Conservation (phyloP, 495 filamentous ascomycete genomes). For the Trichocladium uniseriatum region DNA sequence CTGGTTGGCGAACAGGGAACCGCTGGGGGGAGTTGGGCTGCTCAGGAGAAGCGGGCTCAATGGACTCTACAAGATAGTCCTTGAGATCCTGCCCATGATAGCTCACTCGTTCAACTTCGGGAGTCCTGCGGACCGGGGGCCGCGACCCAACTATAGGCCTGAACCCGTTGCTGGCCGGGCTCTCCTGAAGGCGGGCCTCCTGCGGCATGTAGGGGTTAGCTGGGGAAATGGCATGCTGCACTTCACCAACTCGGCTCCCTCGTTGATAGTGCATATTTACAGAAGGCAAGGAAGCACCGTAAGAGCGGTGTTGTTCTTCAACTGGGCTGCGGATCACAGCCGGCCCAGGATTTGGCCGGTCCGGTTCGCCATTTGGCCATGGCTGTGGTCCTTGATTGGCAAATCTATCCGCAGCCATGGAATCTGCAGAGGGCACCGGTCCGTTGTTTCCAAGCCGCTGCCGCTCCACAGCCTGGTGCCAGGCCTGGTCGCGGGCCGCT, state of each 20-base stretch:
- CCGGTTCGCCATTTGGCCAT: background rate
- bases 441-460: slow-evolving; percentile 13
- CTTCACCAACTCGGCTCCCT: background rate
- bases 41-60: slow-evolving; percentile 30
- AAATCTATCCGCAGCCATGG: slow-evolving; percentile 1
- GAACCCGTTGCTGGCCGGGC: background rate
- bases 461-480: slow-evolving; percentile 25
- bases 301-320: slow-evolving; percentile 1
- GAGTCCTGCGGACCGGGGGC: background rate
- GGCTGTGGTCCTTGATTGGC: slow-evolving; percentile 6
- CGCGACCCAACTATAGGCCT: slow-evolving; percentile 19
- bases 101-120: slow-evolving; percentile 10
- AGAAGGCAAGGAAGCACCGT: background rate
- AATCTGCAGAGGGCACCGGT: background rate
- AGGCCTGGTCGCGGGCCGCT: slow-evolving; percentile 28
- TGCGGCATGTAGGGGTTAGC: slow-evolving; percentile 1
- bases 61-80: slow-evolving; percentile 34
- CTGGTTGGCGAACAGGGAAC: background rate
- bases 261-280: background rate
- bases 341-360: background rate
- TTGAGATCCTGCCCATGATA: slow-evolving; percentile 23
- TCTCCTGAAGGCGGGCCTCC: background rate
- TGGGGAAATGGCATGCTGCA: background rate
- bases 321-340: background rate
- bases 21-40: slow-evolving; percentile 4